phyloP scores from a whole-genome alignment of 176 grass and related monocot species.

The Tillandsia fasciculata region DNA sequence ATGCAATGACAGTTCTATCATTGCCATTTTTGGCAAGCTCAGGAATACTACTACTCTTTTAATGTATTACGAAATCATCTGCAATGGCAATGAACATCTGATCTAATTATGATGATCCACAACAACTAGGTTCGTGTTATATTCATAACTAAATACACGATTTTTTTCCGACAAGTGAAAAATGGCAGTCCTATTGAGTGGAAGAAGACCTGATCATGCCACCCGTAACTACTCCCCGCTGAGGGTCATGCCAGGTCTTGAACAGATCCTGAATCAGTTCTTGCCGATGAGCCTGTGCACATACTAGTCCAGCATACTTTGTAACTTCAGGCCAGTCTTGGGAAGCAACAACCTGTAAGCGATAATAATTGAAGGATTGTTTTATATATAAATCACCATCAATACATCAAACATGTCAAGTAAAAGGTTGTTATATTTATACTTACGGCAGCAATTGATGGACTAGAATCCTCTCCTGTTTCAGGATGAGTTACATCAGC shows the following conservation, averaged over 20 bases:
- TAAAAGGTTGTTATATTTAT: constrained; percentile 3
- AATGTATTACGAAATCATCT: not conserved
- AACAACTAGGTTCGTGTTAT: not conserved
- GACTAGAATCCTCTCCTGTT: constrained; percentile 94
- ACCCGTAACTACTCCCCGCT: constrained; percentile 64
- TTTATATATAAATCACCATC: constrained; percentile 7
- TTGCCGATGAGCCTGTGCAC: constrained; percentile 59
- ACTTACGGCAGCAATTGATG: constrained; percentile 93
- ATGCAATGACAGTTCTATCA: not conserved
- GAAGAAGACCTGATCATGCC: constrained; percentile 66
- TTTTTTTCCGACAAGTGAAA: not conserved
- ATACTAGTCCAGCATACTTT: constrained; percentile 65
- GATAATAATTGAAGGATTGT: constrained; percentile 1
- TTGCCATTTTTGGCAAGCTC: too few relatives aligned
- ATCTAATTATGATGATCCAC: not conserved
- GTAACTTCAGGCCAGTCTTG: constrained; percentile 80
- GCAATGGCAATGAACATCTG: not conserved
- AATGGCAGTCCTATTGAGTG: not conserved
- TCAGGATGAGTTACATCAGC: constrained; percentile 99
- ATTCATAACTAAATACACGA: not conserved
- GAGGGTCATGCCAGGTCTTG: constrained; percentile 98
- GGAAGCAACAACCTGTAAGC: constrained; percentile 55
- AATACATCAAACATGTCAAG: constrained; percentile 1
- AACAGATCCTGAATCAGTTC: constrained; percentile 86
- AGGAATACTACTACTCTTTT: too few relatives aligned